Evolutionary conservation across 2,329 filamentous ascomycete genomes (phyloP).

Genomic region (Talaromyces rugulosus): DNA sequence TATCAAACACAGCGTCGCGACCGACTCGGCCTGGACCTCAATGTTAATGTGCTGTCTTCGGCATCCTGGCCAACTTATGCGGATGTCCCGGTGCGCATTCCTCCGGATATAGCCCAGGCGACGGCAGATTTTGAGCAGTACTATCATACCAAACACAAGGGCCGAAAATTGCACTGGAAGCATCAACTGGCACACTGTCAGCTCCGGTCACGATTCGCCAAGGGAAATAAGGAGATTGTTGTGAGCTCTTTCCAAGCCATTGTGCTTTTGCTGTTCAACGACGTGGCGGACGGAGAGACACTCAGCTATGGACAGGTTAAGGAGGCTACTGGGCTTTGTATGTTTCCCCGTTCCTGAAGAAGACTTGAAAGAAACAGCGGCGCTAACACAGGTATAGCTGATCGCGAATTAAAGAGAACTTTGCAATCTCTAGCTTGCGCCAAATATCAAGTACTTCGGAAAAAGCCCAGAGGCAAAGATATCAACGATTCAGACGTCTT

Average conservation of each 20-base stretch:
- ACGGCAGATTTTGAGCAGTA: conserved; percentile 77
- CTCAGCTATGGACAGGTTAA: conserved; percentile 74
- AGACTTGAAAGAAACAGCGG: background rate
- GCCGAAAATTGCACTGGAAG: conserved; percentile 84
- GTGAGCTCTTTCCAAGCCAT: conserved; percentile 91
- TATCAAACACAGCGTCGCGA: conserved; percentile 58
- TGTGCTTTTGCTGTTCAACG: conserved; percentile 86
- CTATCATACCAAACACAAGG: conserved; percentile 86
- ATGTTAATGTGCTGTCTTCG: conserved; percentile 85
- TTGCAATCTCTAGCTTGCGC: conserved; percentile 93
- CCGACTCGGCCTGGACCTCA: conserved; percentile 63
- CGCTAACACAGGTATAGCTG: conserved; percentile 47
- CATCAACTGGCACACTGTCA: conserved; percentile 89
- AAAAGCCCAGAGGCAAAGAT: conserved; percentile 80
- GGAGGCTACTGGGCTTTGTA: conserved; percentile 67
- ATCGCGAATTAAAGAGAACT: conserved; percentile 78
- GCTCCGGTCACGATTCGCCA: conserved; percentile 73
- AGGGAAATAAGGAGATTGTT: conserved; percentile 78
- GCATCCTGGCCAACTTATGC: conserved; percentile 91
- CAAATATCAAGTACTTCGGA: conserved; percentile 76
- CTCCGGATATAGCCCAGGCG: conserved; percentile 68
- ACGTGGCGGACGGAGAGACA: conserved; percentile 56
- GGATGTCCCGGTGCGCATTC: conserved; percentile 70
- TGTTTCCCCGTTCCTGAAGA: conserved; percentile 21
- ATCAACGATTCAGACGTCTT: conserved; percentile 78